These are phyloP conservation scores for Russula emetica DNA, from an alignment of 768 basidiomycete genomes.

Conservation along the genomic window DNA sequence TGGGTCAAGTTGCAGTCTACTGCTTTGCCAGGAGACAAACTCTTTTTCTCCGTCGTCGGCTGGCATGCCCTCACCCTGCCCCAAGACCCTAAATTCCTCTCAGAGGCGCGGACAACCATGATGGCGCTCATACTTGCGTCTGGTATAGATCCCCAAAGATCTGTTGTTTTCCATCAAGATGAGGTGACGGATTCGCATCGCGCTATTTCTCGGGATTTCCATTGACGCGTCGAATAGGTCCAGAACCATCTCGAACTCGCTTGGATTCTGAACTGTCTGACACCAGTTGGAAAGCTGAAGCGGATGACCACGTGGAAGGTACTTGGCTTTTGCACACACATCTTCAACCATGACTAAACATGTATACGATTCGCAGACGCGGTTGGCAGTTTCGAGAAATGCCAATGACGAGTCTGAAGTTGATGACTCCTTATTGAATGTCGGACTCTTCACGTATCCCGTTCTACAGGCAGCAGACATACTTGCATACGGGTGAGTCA, in stretches of 20 bases:
- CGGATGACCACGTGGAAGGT: constrained; percentile 99
- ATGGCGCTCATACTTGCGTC: constrained; percentile 80
- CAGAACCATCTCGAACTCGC: constrained; percentile 79
- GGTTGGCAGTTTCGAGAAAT: constrained; percentile 69
- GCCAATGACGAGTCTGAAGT: constrained; percentile 70
- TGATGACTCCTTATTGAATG: constrained; percentile 75
- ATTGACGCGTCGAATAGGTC: constrained; percentile 83
- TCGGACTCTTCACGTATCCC: constrained; percentile 52
- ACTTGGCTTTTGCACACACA: constrained; percentile 25
- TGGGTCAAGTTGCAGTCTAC: constrained; percentile 79
- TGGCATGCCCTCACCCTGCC: constrained; percentile 93
- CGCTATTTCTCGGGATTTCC: neutral
- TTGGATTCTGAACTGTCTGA: constrained; percentile 85
- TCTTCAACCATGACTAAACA: neutral
- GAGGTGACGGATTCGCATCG: constrained; percentile 45
- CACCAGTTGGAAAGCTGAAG: constrained; percentile 74
- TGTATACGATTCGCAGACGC: constrained; percentile 48
- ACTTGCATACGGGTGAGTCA: constrained; percentile 67
- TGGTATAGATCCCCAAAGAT: constrained; percentile 74
- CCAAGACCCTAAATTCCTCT: constrained; percentile 67
- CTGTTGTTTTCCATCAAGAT: constrained; percentile 83
- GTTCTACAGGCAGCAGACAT: constrained; percentile 93
- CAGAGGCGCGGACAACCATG: constrained; percentile 64
- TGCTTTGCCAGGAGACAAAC: constrained; percentile 51
- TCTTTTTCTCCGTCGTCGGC: constrained; percentile 86